These are phyloP conservation scores for Capsicum baccatum DNA, from an alignment of 257 asterid genomes.

Conservation along the genomic window DNA sequence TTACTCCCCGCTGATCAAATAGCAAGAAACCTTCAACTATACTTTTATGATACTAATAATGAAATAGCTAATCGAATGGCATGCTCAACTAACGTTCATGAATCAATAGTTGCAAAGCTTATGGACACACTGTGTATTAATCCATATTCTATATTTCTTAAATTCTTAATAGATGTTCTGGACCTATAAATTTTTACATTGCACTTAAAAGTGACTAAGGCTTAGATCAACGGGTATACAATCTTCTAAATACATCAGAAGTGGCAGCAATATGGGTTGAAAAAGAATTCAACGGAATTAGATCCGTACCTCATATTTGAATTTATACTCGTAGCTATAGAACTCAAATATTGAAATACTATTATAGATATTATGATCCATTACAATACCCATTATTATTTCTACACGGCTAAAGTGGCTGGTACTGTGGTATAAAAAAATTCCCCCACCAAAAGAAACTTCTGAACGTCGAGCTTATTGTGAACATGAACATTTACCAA, in stretches of 20 bases:
- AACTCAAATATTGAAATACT: not conserved
- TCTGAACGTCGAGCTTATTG: not conserved
- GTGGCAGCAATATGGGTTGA: not conserved
- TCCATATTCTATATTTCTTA: not conserved
- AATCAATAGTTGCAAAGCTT: not conserved
- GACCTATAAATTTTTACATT: not conserved
- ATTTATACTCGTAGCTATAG: not conserved
- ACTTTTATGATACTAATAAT: too few species aligned
- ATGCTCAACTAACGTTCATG: not conserved
- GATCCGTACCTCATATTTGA: not conserved
- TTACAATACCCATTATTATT: not conserved
- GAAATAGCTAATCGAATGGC: not conserved
- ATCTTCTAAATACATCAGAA: not conserved
- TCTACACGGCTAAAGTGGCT: not conserved
- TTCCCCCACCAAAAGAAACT: not conserved
- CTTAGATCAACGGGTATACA: not conserved
- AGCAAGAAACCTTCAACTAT: too few species aligned
- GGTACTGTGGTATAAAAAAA: not conserved
- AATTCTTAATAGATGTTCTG: not conserved
- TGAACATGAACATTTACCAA: too few species aligned
- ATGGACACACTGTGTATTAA: not conserved
- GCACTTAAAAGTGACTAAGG: not conserved
- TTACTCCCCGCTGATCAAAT: not conserved
- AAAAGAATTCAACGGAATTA: not conserved
- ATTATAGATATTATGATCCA: not conserved